phyloP scores from a whole-genome alignment of 495 filamentous ascomycete genomes.

The Sabuloglossum arenarium region DNA sequence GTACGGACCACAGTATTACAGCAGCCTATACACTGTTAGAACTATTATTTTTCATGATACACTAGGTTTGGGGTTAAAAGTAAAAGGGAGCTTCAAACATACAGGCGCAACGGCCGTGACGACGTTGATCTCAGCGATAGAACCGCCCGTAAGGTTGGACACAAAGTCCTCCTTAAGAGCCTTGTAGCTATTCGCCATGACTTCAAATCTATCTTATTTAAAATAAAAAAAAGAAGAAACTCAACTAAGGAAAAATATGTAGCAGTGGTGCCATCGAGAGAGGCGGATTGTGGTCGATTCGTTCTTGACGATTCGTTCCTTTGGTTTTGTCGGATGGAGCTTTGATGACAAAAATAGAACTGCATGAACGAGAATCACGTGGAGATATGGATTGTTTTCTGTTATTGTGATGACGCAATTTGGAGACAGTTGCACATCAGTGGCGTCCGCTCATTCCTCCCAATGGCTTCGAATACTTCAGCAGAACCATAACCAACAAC shows the following conservation, averaged over 20 bases:
- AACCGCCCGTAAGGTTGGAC: conserved; percentile 72
- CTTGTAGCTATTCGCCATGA: conserved; percentile 55
- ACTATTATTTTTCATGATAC: no score
- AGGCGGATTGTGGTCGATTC: no score
- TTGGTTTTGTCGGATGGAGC: no score
- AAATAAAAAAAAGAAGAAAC: background rate
- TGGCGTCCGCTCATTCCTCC: no score
- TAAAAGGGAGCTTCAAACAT: no score
- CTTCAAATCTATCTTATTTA: background rate
- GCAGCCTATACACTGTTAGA: conserved; percentile 33
- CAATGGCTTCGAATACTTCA: no score
- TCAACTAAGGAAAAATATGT: background rate
- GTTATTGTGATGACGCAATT: no score
- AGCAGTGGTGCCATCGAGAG: no score
- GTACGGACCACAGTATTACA: conserved; percentile 67
- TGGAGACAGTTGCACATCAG: no score
- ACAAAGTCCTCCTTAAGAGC: conserved; percentile 86
- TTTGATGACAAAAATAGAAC: no score
- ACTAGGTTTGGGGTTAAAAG: no score
- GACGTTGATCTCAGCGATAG: conserved; percentile 65
- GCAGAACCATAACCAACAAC: background rate
- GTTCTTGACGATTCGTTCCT: background rate
- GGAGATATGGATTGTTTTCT: no score
- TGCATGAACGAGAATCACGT: background rate
- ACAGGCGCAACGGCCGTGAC: conserved; percentile 74